Evolutionary conservation across 371 early-diverging fungal genomes (phyloP).

Genomic region (Apophysomyces trapeziformis): DNA sequence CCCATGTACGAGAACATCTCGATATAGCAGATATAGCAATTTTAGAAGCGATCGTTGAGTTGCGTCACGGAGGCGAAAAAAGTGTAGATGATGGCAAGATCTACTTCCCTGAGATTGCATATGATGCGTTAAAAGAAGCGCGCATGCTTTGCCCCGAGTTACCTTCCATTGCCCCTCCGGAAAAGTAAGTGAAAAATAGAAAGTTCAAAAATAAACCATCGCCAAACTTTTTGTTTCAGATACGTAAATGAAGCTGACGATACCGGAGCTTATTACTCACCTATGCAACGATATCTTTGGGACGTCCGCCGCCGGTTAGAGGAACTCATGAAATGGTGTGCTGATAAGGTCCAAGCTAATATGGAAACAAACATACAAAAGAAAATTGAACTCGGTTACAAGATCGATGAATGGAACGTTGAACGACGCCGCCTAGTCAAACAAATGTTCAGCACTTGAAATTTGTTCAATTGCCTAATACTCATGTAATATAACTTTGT

Average conservation of each 20-base stretch:
- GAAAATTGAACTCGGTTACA: conserved; percentile 20
- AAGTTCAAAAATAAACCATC: conserved; percentile 16
- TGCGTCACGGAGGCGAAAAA: conserved; percentile 32
- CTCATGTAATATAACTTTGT: neutral
- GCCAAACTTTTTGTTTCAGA: conserved; percentile 6
- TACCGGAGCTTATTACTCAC: conserved; percentile 52
- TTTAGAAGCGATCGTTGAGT: conserved; percentile 48
- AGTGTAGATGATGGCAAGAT: conserved; percentile 37
- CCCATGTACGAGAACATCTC: conserved; percentile 37
- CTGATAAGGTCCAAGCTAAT: conserved; percentile 15
- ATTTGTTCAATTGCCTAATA: neutral
- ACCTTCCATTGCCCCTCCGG: conserved; percentile 43
- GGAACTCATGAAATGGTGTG: conserved; percentile 29
- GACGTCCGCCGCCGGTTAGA: conserved; percentile 36
- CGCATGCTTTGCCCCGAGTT: conserved; percentile 43
- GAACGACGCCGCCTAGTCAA: conserved; percentile 27
- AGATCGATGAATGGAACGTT: conserved; percentile 29
- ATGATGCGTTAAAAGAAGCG: conserved; percentile 40
- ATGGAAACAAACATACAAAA: conserved; percentile 15
- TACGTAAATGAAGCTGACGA: conserved; percentile 34
- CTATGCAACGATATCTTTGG: conserved; percentile 55
- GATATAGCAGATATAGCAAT: conserved; percentile 35
- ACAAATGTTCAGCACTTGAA: neutral
- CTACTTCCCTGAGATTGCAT: conserved; percentile 49
- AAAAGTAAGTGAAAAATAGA: conserved; percentile 24